Conservation (phyloP, 768 basidiomycete genomes). For the Rhodotorula kratochvilovae region DNA sequence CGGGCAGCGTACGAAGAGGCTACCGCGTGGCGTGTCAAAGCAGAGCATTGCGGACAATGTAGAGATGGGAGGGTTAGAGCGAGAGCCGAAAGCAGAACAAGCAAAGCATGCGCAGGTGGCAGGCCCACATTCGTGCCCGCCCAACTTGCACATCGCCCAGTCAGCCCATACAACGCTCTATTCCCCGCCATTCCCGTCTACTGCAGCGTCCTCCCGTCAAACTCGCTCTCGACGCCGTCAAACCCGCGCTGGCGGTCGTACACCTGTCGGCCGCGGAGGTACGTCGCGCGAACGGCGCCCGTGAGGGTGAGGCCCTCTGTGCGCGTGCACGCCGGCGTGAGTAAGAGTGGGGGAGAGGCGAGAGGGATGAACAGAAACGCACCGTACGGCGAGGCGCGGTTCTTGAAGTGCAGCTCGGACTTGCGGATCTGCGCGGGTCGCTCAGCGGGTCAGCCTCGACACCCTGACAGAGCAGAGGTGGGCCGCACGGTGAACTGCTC, state of each 20-base stretch:
- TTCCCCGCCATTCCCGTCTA: background rate
- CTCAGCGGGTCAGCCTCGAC: conserved; percentile 16
- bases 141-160: no score
- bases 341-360: no score
- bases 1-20: no score
- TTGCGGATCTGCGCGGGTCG: conserved; percentile 59
- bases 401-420: conserved; percentile 77
- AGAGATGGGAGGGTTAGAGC: no score
- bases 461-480: background rate
- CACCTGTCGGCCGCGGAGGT: conserved; percentile 67
- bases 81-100: no score
- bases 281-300: conserved; percentile 72
- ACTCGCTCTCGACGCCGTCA: conserved; percentile 1
- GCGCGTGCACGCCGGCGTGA: conserved; percentile 41
- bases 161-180: no score
- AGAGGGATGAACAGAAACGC: no score
- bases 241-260: conserved; percentile 50
- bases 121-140: no score
- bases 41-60: no score
- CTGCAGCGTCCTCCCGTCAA: conserved; percentile 32
- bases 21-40: no score
- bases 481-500: conserved; percentile 43
- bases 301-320: conserved; percentile 68
- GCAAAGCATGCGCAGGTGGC: no score
- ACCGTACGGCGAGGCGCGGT: conserved; percentile 82